Evolutionary conservation across 441 rosid species (phyloP), one percentile per base, ranked within the genome.

Genomic region (Raphanus hybrid): DNA sequence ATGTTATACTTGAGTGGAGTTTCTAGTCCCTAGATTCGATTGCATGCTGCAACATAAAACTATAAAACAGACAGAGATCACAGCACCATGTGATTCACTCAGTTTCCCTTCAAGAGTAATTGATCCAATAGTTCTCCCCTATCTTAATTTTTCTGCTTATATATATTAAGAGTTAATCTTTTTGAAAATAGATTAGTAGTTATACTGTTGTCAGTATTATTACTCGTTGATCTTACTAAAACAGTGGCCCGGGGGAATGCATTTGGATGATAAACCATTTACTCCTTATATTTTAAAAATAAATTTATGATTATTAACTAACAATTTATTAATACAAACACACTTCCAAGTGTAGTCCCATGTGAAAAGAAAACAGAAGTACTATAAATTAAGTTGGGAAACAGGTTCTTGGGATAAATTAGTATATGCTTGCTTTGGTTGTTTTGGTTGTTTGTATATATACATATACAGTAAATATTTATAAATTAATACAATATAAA

Each of bases 201-300:
- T 71, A 34, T 78, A 37, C 7, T 48, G 37, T 64, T 79, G 68
- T 79, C 71, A 57, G 71, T 29, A 63, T 27, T 52, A 59, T 55
- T 45, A 69, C 62, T 55, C 27, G 27, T 41, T 63, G 35, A 69
- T 79, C 67, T 57, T 64, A 73, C 75, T 69, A 64, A 58, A 70
- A 64, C 72, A 63, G 57, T 15, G 79, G 48, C 75, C 45, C 57
- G 75, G 82, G 79, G 79, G 75, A 74, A 74, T 75, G 82, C 75
- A 79, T 64, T 74, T 79, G 75, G 72, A 74, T 58, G 11, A 43
- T 57, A 32, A 64, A 68, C 63, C 2, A 52, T n/a, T 50, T 48
- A n/a, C 39, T 18, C 14, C 27, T 39, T 2, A 9, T 29, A 16
- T 34, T 11, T 27, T 18, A 27, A 11, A 15, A 14, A 16, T 20